Evolutionary conservation across 345 rosid species (phyloP), one percentile per base, ranked within the genome.

Genomic region (Salix viminalis): DNA sequence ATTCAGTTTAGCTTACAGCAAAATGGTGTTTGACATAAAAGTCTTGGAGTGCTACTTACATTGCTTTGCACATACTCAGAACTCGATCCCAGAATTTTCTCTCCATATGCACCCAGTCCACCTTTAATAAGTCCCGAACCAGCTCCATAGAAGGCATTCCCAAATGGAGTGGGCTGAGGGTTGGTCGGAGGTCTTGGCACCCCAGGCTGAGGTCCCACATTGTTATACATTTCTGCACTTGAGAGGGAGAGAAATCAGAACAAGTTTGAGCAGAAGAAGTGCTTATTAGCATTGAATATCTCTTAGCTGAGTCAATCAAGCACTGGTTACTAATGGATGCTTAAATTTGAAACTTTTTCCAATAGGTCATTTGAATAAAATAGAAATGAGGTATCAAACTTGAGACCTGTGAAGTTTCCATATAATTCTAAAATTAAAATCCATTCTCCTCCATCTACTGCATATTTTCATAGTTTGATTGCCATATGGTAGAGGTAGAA

Each of bases 41-140:
- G 24, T 23, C 74, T 58, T 34, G 28, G 72, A 67, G 69, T 66
- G 78, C 76, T 15, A 79, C 99, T 92, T 84, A 96, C 99, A 84
- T 96, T 96, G 84, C 99, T 94, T 87, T 95, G 99, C 79, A 96
- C 98, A 71, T 93, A 96, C 81, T 96, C 99, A 58, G 98, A 92
- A 79, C 98, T 93, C 7, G 98, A 91, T 19, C 99, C 98, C 18
- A 96, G 82, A 70, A 94, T 87, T 79, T 88, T 94, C 86, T 88
- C 99, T 28, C 98, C 97, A 73, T 94, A 96, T 42, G 97, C 99
- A 67, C 98, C 97, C 75, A 94, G 83, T 42, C 99, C 99, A 74
- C 96, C 90, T 36, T 86, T 84, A 74, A 96, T 91, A 70, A 96
- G 87, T 61, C 96, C 99, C 72, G 99, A 93, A 80, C 99, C 90